These are phyloP conservation scores for Scedosporium minutisporum DNA, from an alignment of 2,329 filamentous ascomycete species.

Conservation along the genomic window DNA sequence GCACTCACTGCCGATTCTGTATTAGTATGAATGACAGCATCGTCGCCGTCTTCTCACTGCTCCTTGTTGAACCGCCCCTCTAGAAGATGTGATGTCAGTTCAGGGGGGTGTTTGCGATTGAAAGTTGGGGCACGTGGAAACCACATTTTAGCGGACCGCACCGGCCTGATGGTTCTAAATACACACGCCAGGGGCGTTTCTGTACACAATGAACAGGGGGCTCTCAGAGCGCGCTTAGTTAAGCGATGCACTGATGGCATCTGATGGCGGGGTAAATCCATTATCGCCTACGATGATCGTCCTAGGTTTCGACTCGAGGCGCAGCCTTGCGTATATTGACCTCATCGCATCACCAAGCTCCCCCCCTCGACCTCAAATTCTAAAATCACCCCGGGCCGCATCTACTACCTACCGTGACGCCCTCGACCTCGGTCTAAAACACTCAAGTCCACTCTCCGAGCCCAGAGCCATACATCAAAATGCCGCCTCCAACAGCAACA, in stretches of 20 bases:
- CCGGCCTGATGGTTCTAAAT: background rate
- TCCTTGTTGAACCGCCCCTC: background rate
- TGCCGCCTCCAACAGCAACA: slow-evolving; percentile 9
- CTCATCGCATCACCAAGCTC: too few species aligned
- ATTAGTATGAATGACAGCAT: slow-evolving; percentile 77
- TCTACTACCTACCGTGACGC: too few species aligned
- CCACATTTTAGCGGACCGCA: background rate
- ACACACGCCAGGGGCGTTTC: background rate
- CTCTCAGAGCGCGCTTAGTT: background rate
- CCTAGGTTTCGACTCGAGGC: too few species aligned
- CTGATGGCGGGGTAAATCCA: slow-evolving; percentile 3
- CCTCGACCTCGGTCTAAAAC: too few species aligned
- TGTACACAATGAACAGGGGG: background rate
- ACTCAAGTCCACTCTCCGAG: background rate
- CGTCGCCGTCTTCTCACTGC: background rate
- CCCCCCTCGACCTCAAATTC: too few species aligned
- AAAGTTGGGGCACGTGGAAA: background rate
- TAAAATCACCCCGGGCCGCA: too few species aligned
- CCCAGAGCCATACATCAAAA: slow-evolving; percentile 6
- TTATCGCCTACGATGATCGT: background rate
- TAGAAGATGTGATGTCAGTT: background rate
- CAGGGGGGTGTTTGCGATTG: background rate
- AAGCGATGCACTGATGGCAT: background rate
- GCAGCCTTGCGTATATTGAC: background rate
- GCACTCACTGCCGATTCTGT: slow-evolving; percentile 64